Evolutionary conservation across 306 rosid genomes (phyloP).

Genomic region (Vicia villosa): DNA sequence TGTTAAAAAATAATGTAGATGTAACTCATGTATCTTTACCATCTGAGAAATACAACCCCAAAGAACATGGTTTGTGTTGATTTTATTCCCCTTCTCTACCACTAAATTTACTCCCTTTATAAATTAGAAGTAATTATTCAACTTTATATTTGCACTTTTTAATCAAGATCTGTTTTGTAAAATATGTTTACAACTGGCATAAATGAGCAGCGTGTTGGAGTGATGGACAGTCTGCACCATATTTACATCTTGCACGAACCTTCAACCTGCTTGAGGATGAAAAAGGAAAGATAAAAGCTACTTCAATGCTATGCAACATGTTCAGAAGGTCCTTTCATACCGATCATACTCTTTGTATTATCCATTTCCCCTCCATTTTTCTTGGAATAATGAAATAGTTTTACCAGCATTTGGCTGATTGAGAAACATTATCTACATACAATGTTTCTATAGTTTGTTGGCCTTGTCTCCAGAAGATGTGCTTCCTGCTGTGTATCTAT

Average conservation of each 20-base stretch:
- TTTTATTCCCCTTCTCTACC: not conserved
- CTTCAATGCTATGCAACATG: conserved; percentile 90
- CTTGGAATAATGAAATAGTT: conserved; percentile 23
- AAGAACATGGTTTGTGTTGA: conserved; percentile 69
- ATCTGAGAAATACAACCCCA: conserved; percentile 72
- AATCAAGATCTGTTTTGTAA: conserved; percentile 32
- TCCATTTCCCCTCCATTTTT: conserved; percentile 11
- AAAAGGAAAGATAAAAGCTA: conserved; percentile 87
- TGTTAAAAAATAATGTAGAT: conserved; percentile 48
- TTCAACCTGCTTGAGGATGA: conserved; percentile 79
- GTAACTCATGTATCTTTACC: conserved; percentile 61
- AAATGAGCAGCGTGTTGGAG: conserved; percentile 79
- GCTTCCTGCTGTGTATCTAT: conserved; percentile 85
- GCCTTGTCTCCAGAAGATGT: conserved; percentile 83
- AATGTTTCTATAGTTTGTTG: conserved; percentile 64
- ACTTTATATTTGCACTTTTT: conserved; percentile 25
- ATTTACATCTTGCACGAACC: conserved; percentile 87
- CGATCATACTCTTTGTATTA: conserved; percentile 24
- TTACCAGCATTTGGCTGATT: conserved; percentile 35
- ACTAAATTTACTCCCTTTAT: conserved; percentile 12
- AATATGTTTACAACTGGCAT: conserved; percentile 36
- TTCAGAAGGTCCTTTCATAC: conserved; percentile 72
- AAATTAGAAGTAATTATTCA: conserved; percentile 30
- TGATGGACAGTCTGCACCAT: conserved; percentile 80
- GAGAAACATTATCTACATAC: conserved; percentile 37